phyloP scores from a whole-genome alignment of 225 moss, liverwort and hornwort genomes.

The Climacium dendroides region DNA sequence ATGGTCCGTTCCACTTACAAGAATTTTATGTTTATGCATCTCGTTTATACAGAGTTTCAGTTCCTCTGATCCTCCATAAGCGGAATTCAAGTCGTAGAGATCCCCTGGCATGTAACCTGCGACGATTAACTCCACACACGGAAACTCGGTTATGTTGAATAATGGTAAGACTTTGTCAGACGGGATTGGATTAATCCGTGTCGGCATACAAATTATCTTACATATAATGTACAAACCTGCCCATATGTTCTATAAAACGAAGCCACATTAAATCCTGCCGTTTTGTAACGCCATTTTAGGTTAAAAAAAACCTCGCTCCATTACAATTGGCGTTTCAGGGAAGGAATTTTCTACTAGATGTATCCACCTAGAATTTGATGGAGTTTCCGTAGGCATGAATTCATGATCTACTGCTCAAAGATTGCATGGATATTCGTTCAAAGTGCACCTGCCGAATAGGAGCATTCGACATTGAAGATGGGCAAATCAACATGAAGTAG shows the following conservation, averaged over 20 bases:
- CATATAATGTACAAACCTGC: not conserved
- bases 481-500: not conserved
- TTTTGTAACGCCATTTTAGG: not conserved
- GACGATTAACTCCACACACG: not conserved
- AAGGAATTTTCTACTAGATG: not conserved
- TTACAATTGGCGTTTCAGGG: not conserved
- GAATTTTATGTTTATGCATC: conserved; percentile 69
- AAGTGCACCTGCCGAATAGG: not conserved
- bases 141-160: not conserved
- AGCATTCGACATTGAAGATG: not conserved
- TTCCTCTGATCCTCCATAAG: conserved; percentile 75
- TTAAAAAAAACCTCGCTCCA: not conserved
- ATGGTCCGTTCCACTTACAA: conserved; percentile 26
- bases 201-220: not conserved
- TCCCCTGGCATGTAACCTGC: conserved; percentile 93
- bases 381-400: not conserved
- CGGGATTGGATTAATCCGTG: not conserved
- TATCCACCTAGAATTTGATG: not conserved
- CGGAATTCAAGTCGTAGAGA: conserved; percentile 74
- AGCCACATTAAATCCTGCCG: not conserved
- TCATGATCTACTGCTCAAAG: not conserved
- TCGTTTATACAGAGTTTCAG: conserved; percentile 76
- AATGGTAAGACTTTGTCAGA: not conserved
- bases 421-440: not conserved
- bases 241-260: not conserved